A percentile compares a stretch with the other conserved stretches of the same genome.
Evolutionary conservation across 805 yeast genomes (phyloP).

Genomic region (Candida sakaeoensis): DNA sequence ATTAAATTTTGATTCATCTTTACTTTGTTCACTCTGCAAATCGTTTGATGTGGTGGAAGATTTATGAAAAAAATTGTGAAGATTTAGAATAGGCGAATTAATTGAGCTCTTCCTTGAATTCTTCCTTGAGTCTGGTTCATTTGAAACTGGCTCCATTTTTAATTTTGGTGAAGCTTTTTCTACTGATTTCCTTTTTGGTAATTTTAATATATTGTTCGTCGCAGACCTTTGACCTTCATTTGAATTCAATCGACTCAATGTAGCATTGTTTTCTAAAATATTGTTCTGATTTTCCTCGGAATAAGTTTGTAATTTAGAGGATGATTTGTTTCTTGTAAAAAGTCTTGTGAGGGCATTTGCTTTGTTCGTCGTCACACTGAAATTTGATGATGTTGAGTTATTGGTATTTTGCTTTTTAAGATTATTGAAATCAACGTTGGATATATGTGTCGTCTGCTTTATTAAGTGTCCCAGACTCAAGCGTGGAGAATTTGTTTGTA

Average conservation of each 20-base stretch:
- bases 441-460: constrained; percentile 16
- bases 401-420: constrained; percentile 29
- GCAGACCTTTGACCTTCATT: not conserved
- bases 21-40: constrained; percentile 8
- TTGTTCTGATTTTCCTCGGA: constrained; percentile 10
- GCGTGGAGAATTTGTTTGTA: not conserved
- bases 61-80: constrained; percentile 33
- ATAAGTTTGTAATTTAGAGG: constrained; percentile 14
- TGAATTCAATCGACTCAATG: not conserved
- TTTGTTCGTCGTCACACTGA: constrained; percentile 20
- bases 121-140: constrained; percentile 11
- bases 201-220: not conserved
- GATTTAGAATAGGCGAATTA: constrained; percentile 28
- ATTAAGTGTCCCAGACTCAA: not conserved
- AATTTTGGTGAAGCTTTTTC: constrained; percentile 22
- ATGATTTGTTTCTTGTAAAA: constrained; percentile 28
- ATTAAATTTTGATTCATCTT: not conserved
- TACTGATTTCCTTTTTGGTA: constrained; percentile 10
- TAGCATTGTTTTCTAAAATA: constrained; percentile 9
- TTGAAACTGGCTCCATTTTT: constrained; percentile 29
- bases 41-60: constrained; percentile 15
- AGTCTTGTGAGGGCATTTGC: constrained; percentile 27
- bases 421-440: constrained; percentile 30
- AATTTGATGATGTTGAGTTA: constrained; percentile 20
- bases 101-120: constrained; percentile 20